Evolutionary conservation across 2,329 filamentous ascomycete genomes (phyloP).

Genomic region (Cytospora mali): DNA sequence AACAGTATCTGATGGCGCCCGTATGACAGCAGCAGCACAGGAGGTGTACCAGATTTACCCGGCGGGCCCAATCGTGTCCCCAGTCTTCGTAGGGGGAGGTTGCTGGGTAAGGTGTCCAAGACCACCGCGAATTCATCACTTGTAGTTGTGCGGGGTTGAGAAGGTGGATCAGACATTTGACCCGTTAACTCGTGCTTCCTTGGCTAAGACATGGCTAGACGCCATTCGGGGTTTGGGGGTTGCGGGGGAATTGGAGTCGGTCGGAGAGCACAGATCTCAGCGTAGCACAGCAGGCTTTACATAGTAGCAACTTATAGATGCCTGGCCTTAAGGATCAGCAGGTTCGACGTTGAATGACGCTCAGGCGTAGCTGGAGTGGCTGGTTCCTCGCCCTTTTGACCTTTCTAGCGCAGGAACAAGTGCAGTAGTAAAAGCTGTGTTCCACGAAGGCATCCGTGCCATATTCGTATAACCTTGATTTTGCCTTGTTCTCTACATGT

Average conservation of each 20-base stretch:
- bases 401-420: slow-evolving; percentile 7
- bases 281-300: background rate
- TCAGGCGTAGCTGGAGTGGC: slow-evolving; percentile 11
- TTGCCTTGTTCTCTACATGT: background rate
- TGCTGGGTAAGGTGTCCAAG: background rate
- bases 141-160: background rate
- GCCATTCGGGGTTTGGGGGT: background rate
- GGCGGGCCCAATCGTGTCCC: background rate
- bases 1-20: background rate
- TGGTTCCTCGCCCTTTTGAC: slow-evolving; percentile 4
- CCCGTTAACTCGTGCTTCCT: background rate
- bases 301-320: background rate
- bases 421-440: slow-evolving; percentile 1
- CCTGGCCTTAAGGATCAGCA: background rate
- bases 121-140: background rate
- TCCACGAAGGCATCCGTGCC: too few species aligned
- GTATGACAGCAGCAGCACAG: background rate
- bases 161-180: background rate
- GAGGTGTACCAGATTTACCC: background rate
- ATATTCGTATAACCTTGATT: background rate
- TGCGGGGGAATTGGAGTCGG: background rate
- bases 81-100: background rate
- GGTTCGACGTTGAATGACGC: background rate
- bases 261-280: too few species aligned
- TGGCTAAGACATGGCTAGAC: background rate